Evolutionary conservation across 1,139 yeast species (phyloP).

Genomic region (Blastobotrys indianensis): DNA sequence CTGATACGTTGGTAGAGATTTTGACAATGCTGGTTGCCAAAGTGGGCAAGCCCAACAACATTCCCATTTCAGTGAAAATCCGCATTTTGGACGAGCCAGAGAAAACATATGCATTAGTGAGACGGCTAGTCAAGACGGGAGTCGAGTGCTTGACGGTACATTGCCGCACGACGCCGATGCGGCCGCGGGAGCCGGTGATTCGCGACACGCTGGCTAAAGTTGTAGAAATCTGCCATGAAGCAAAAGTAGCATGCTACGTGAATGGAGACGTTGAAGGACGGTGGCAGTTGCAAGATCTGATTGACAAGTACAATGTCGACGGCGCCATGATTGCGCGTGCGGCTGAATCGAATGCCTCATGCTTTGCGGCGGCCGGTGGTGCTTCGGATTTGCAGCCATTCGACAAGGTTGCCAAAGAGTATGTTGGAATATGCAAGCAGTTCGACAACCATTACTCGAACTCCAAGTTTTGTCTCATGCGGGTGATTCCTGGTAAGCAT

Average conservation of each 20-base stretch:
- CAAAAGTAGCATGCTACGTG: constrained; percentile 64
- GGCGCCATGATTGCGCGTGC: constrained; percentile 94
- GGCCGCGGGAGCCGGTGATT: constrained; percentile 78
- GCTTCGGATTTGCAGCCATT: constrained; percentile 44
- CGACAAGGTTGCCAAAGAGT: constrained; percentile 51
- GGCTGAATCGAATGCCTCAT: constrained; percentile 82
- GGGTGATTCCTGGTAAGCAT: constrained; percentile 77
- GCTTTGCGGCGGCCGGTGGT: constrained; percentile 40
- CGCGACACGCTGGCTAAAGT: constrained; percentile 57
- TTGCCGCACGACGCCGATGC: constrained; percentile 84
- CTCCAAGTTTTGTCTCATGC: constrained; percentile 71
- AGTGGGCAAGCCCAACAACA: constrained; percentile 70
- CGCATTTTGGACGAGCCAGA: constrained; percentile 67
- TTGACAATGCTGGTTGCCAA: constrained; percentile 60
- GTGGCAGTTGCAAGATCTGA: constrained; percentile 50
- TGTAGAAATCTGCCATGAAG: constrained; percentile 53
- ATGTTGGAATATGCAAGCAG: constrained; percentile 46
- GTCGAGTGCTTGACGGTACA: constrained; percentile 80
- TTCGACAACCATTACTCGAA: constrained; percentile 62
- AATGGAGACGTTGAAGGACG: constrained; percentile 69
- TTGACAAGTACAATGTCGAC: constrained; percentile 46
- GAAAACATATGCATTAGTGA: constrained; percentile 58
- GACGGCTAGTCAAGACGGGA: constrained; percentile 69
- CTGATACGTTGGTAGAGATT: constrained; percentile 68
- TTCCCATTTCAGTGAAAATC: constrained; percentile 87